phyloP scores from a whole-genome alignment of 2,329 filamentous ascomycete genomes.

The Aphanocladium album region DNA sequence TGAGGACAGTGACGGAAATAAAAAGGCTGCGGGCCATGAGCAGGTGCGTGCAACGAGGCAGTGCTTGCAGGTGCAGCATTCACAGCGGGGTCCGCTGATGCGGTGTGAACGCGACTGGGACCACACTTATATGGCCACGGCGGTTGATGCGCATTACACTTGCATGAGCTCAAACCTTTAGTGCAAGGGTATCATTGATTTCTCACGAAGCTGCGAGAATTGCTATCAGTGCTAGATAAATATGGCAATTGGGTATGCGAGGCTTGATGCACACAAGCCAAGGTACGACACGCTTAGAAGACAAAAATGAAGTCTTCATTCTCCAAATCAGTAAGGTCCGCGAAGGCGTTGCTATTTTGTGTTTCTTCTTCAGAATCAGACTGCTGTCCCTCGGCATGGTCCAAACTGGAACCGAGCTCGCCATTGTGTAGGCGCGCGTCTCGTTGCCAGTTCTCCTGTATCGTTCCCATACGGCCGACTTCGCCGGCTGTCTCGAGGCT shows the following conservation, averaged over 20 bases:
- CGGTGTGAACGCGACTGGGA: not conserved
- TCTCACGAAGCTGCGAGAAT: not conserved
- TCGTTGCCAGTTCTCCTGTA: constrained; percentile 17
- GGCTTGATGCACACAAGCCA: not conserved
- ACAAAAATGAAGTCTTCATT: constrained; percentile 63
- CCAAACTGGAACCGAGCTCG: constrained; percentile 2
- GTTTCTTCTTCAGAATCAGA: constrained; percentile 15
- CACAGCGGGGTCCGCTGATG: not conserved
- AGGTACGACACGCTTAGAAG: constrained; percentile 23
- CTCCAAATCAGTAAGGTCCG: constrained; percentile 53
- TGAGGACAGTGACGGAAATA: constrained; percentile 1
- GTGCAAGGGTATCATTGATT: not conserved
- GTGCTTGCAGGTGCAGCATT: constrained; percentile 9
- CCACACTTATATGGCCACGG: not conserved
- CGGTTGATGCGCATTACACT: not conserved
- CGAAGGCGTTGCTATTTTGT: constrained; percentile 24
- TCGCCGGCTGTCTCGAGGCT: constrained; percentile 51
- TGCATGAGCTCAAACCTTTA: not conserved
- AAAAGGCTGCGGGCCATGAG: constrained; percentile 1
- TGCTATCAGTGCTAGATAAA: constrained; percentile 22
- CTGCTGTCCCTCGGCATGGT: not conserved
- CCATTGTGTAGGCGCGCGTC: not conserved
- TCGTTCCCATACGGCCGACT: constrained; percentile 30
- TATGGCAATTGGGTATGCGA: not conserved
- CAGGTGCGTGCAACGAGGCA: constrained; percentile 8